Evolutionary conservation across 1,284 basidiomycete genomes (phyloP), one percentile per base, ranked within the genome.

Genomic region (Moniliophthora roreri): DNA sequence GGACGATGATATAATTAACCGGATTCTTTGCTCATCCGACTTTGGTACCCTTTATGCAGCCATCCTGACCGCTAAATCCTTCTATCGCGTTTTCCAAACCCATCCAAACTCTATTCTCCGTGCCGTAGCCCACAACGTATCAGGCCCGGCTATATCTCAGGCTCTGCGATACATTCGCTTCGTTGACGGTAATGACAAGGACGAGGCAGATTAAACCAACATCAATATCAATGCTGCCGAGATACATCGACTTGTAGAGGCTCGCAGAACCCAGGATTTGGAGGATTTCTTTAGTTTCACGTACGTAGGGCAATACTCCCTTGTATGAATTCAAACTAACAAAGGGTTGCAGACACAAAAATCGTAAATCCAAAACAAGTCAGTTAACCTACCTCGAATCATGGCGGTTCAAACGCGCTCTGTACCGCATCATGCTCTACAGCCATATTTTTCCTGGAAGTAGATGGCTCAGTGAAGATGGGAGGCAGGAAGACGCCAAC

Each of bases 261-360:
- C 61, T 6, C 49, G 39, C 11, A 57, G 65, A 23, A 64, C 66
- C 6, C 58, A 54, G 15, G 47, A 55, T 3, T 48, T 74, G 26
- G 72, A 74, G 54, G 64, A 69, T 50, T 10, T 73, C 4, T 71
- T 72, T 51, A 73, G 69, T 48, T 60, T 58, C 42, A 68, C 63
- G 72, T 64, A 54, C 15, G 55, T 60, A 34, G 8, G 39, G 26
- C 28, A 32, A 32, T 32, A 11, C 6, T 6, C 28, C 34, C 16
- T 18, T 16, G 2, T 10, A 50, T 2, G 18, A 8, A 18, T 3
- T 20, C 16, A 24, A 18, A 7, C 50, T 40, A 38, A 26, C 7
- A 21, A 23, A 46, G 35, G n/a, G 52, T 49, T 23, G 42, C 20
- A 73, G 73, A 50, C 57, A 69, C 49, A 70, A 70, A 55, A 65